A percentile compares a stretch with the other conserved stretches of the same genome.
Conservation (phyloP, 2,329 filamentous ascomycete genomes). For the Pseudohalonectria lignicola region DNA sequence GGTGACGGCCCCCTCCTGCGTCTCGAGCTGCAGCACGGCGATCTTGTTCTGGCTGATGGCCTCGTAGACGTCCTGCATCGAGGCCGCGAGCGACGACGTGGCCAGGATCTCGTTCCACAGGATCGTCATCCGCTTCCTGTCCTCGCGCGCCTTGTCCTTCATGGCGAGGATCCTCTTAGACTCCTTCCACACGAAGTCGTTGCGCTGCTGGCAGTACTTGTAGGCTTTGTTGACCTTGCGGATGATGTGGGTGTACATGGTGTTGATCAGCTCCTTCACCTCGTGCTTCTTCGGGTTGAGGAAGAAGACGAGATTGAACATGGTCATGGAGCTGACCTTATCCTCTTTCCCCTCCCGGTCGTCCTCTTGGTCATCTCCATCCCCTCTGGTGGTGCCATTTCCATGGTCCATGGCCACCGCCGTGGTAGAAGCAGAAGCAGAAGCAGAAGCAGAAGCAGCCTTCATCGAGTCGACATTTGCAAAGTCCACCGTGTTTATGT, state of each 20-base stretch:
- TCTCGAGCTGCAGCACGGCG: constrained; percentile 69
- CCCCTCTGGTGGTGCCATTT: constrained; percentile 16
- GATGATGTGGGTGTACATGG: constrained; percentile 74
- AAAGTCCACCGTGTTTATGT: too few species aligned
- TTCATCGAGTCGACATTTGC: too few species aligned
- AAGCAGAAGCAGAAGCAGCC: too few species aligned
- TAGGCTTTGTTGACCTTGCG: constrained; percentile 88
- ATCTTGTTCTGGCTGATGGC: constrained; percentile 78
- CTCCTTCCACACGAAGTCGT: constrained; percentile 85
- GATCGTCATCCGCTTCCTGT: constrained; percentile 45
- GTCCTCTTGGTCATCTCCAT: constrained; percentile 14
- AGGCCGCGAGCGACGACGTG: constrained; percentile 68
- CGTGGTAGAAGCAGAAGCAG: too few species aligned
- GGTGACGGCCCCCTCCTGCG: constrained; percentile 43
- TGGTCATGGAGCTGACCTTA: constrained; percentile 68
- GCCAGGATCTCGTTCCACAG: constrained; percentile 63
- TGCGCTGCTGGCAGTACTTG: constrained; percentile 84
- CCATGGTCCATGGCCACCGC: constrained; percentile 7
- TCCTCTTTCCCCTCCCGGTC: constrained; percentile 41
- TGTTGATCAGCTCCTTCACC: constrained; percentile 63
- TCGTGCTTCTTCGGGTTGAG: constrained; percentile 71
- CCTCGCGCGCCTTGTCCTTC: constrained; percentile 72
- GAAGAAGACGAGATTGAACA: constrained; percentile 97
- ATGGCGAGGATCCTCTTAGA: constrained; percentile 70
- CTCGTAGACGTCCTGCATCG: constrained; percentile 71